These are phyloP conservation scores for Hypoxylon sp. DNA, from an alignment of 2,329 filamentous ascomycete genomes.

Conservation along the genomic window DNA sequence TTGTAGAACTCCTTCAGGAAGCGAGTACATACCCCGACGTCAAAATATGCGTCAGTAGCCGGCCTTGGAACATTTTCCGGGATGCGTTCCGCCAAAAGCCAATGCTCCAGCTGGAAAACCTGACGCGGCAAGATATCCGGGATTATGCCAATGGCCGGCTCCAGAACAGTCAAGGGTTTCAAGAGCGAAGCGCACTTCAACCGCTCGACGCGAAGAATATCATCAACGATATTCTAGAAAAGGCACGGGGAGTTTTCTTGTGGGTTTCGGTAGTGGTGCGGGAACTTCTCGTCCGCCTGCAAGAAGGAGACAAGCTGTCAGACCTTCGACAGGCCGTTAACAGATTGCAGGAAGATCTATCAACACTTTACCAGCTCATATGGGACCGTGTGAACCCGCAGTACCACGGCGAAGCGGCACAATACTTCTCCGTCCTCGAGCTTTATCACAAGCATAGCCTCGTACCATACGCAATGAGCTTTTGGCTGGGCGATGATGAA, in stretches of 20 bases:
- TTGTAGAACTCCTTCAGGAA: slow-evolving; percentile 22
- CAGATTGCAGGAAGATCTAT: slow-evolving; percentile 4
- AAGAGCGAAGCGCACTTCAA: neutral
- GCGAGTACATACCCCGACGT: slow-evolving; percentile 4
- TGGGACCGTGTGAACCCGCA: slow-evolving; percentile 1
- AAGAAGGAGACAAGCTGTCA: slow-evolving; percentile 4
- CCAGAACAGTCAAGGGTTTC: slow-evolving; percentile 14
- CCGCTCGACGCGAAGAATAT: slow-evolving; percentile 2
- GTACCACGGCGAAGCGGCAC: neutral
- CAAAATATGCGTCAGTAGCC: slow-evolving; percentile 39
- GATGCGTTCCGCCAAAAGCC: slow-evolving; percentile 30
- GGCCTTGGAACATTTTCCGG: slow-evolving; percentile 38
- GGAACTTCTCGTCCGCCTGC: neutral
- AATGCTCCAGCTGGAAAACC: slow-evolving; percentile 34
- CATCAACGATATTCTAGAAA: slow-evolving; percentile 19
- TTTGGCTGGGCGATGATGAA: neutral
- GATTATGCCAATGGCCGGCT: slow-evolving; percentile 34
- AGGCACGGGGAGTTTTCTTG: slow-evolving; percentile 33
- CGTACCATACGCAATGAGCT: neutral
- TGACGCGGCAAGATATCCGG: slow-evolving; percentile 38
- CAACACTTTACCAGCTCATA: slow-evolving; percentile 2
- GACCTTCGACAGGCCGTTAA: slow-evolving; percentile 4
- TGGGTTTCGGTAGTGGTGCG: slow-evolving; percentile 31
- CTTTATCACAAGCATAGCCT: neutral
- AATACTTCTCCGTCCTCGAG: neutral